Evolutionary conservation across 2,329 filamentous ascomycete genomes (phyloP).

Genomic region (Penicillium crustosum): DNA sequence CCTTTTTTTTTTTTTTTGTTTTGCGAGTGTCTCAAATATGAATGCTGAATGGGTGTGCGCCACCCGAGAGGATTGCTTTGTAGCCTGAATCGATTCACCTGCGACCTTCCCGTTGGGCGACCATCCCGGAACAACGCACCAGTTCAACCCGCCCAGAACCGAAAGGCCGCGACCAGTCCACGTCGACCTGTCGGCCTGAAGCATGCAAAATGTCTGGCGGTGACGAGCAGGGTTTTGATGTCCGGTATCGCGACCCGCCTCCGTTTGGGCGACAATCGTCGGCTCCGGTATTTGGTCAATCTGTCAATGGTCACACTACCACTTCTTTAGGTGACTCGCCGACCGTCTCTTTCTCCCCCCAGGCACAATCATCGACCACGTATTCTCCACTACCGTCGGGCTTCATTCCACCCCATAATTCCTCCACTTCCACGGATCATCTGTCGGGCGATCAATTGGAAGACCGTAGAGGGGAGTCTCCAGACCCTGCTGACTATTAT

Average conservation of each 20-base stretch:
- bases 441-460: constrained; percentile 17
- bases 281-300: constrained; percentile 22
- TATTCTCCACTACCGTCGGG: constrained; percentile 27
- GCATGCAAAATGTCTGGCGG: constrained; percentile 47
- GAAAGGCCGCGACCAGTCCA: constrained; percentile 34
- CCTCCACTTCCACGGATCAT: constrained; percentile 22
- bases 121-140: constrained; percentile 43
- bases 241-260: constrained; percentile 32
- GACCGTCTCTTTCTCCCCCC: constrained; percentile 26
- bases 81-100: constrained; percentile 39
- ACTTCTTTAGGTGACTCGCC: constrained; percentile 31
- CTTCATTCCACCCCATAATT: constrained; percentile 16
- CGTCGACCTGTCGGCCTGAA: constrained; percentile 30
- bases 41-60: constrained; percentile 36
- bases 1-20: background rate
- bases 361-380: constrained; percentile 26
- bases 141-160: constrained; percentile 30
- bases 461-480: constrained; percentile 27
- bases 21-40: constrained; percentile 34
- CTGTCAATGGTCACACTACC: constrained; percentile 8
- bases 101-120: constrained; percentile 37
- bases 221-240: constrained; percentile 42
- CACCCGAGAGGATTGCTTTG: constrained; percentile 40
- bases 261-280: constrained; percentile 36
- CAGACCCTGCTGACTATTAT: constrained; percentile 55